Percentiles rank a stretch among this genome's conserved stretches.
Evolutionary conservation across 2,329 filamentous ascomycete species (phyloP).

Genomic region (Mariannaea sp.): DNA sequence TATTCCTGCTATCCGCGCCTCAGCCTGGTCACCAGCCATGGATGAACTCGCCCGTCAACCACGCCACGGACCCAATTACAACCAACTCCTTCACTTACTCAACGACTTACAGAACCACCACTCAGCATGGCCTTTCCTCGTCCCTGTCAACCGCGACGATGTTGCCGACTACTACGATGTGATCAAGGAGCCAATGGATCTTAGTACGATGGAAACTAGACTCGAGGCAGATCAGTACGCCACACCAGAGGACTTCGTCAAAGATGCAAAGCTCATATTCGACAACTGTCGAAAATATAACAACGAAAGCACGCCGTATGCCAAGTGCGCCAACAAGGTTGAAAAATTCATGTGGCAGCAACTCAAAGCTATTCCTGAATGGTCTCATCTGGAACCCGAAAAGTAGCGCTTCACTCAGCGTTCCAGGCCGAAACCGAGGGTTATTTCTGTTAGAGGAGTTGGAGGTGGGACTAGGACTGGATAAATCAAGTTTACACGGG

Average conservation of each 20-base stretch:
- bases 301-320: conserved; percentile 91
- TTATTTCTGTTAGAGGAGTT: background rate
- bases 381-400: conserved; percentile 69
- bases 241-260: conserved; percentile 89
- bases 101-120: conserved; percentile 95
- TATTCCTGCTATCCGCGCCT: conserved; percentile 86
- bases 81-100: conserved; percentile 87
- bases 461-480: no score
- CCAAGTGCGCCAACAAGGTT: conserved; percentile 91
- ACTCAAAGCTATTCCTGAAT: conserved; percentile 90
- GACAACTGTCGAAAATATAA: conserved; percentile 97
- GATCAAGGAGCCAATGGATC: conserved; percentile 97
- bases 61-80: conserved; percentile 95
- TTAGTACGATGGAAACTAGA: conserved; percentile 93
- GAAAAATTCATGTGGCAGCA: conserved; percentile 96
- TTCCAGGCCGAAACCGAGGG: conserved; percentile 22
- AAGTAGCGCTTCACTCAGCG: conserved; percentile 39
- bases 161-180: conserved; percentile 99
- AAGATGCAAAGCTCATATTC: conserved; percentile 86
- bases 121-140: conserved; percentile 91
- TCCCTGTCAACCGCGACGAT: conserved; percentile 92
- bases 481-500: background rate
- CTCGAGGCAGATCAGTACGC: conserved; percentile 92
- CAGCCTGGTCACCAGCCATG: conserved; percentile 97
- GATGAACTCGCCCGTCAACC: conserved; percentile 94